phyloP scores from a whole-genome alignment of 192 early-diverging fungal genomes.

The Backusella tuberculispora region DNA sequence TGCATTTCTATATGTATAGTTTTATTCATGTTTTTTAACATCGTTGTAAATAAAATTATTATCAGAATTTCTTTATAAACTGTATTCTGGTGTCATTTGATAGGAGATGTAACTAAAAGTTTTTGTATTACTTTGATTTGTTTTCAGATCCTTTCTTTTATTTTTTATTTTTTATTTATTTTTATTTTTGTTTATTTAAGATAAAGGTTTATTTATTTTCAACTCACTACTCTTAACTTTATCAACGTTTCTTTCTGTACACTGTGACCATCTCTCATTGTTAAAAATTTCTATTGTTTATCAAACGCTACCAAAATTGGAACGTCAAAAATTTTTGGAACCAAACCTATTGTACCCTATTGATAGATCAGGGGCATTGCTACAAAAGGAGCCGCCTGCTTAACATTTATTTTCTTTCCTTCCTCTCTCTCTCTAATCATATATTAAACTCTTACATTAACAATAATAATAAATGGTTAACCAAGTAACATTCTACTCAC shows the following conservation, averaged over 20 bases:
- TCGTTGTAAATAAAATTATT: too few species aligned
- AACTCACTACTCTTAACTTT: not conserved
- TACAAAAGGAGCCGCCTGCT: not conserved
- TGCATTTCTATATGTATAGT: too few species aligned
- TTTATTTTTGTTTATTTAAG: not conserved
- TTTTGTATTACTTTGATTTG: not conserved
- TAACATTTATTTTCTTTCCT: not conserved
- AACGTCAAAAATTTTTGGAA: not conserved
- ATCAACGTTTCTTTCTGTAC: not conserved
- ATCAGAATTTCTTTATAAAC: not conserved
- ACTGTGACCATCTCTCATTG: constrained; percentile 3
- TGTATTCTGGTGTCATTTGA: not conserved
- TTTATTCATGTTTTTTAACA: too few species aligned
- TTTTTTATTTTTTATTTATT: too few species aligned
- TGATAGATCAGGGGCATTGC: not conserved
- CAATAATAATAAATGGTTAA: not conserved
- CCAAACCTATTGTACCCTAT: not conserved
- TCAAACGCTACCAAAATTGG: not conserved
- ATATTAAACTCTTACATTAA: not conserved
- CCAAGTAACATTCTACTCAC: not conserved
- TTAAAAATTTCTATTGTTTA: constrained; percentile 16
- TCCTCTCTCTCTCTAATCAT: not conserved
- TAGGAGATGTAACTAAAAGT: not conserved
- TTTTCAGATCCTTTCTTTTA: not conserved
- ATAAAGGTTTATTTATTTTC: not conserved